Conservation (phyloP, 306 rosid genomes). For the Cicer judaicum region DNA sequence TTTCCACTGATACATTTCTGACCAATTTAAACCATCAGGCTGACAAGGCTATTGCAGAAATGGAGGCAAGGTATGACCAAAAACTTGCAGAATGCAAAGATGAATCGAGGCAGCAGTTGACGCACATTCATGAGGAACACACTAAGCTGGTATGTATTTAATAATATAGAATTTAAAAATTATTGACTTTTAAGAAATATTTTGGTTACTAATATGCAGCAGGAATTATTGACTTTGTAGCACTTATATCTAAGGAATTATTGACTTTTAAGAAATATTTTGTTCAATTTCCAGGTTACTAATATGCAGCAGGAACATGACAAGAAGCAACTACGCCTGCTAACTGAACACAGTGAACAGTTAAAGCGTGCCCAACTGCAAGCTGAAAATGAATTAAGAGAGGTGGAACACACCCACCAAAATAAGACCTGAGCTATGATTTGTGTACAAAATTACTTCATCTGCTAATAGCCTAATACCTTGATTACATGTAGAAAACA, state of each 20-base stretch:
- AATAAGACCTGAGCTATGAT: constrained; percentile 12
- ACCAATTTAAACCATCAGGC: constrained; percentile 63
- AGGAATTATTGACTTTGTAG: no score
- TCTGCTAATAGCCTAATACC: constrained; percentile 26
- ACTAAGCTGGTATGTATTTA: constrained; percentile 61
- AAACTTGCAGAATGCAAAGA: constrained; percentile 70
- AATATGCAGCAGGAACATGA: constrained; percentile 72
- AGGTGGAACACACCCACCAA: constrained; percentile 52
- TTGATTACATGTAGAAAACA: constrained; percentile 61
- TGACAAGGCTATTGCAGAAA: constrained; percentile 64
- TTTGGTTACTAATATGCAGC: no score
- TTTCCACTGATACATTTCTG: constrained; percentile 45
- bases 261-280: no score
- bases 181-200: constrained; percentile 34
- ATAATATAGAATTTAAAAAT: constrained; percentile 35
- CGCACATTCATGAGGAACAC: constrained; percentile 75
- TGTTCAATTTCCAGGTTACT: constrained; percentile 61
- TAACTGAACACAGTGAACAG: constrained; percentile 66
- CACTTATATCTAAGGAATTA: no score
- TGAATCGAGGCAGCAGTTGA: constrained; percentile 69
- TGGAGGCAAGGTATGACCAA: constrained; percentile 61
- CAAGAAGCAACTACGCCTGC: constrained; percentile 56
- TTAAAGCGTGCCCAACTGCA: constrained; percentile 64
- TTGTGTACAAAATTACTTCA: constrained; percentile 31
- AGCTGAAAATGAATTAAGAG: constrained; percentile 82